Percentiles rank a stretch among this genome's conserved stretches.
These are phyloP conservation scores for Phlebopus sp. DNA, from an alignment of 1,284 basidiomycete genomes.

Conservation along the genomic window DNA sequence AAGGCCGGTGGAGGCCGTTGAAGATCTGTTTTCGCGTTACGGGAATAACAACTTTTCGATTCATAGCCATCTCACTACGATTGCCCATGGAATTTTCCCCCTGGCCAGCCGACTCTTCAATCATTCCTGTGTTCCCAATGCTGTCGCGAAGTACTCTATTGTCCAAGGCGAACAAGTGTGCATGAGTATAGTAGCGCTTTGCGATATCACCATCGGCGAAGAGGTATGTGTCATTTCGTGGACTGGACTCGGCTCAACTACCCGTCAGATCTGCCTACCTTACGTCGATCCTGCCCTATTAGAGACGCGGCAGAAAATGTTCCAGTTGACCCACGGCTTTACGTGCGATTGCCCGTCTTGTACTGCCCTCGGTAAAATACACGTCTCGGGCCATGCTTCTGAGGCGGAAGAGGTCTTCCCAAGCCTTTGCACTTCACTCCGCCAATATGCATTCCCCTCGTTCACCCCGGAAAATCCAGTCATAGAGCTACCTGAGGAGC, in stretches of 20 bases:
- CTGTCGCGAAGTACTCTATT: constrained; percentile 58
- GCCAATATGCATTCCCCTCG: constrained; percentile 36
- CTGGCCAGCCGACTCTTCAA: constrained; percentile 72
- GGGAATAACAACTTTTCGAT: constrained; percentile 76
- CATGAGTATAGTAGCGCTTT: constrained; percentile 64
- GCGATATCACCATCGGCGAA: constrained; percentile 52
- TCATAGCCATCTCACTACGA: constrained; percentile 62
- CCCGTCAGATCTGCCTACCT: constrained; percentile 58
- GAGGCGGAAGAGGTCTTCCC: constrained; percentile 15
- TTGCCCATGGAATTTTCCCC: constrained; percentile 72
- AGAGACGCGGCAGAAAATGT: constrained; percentile 55
- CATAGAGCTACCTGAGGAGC: constrained; percentile 19
- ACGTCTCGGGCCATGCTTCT: constrained; percentile 22
- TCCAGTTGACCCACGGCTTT: constrained; percentile 65
- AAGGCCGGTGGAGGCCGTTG: constrained; percentile 34
- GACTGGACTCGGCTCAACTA: neutral
- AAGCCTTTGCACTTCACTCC: constrained; percentile 35
- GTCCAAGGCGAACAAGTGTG: constrained; percentile 34
- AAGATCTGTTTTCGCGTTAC: constrained; percentile 55
- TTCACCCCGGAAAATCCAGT: constrained; percentile 9
- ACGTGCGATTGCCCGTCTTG: constrained; percentile 60
- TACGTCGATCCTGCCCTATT: constrained; percentile 74
- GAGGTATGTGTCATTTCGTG: constrained; percentile 45
- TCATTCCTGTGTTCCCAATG: constrained; percentile 74
- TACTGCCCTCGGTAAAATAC: constrained; percentile 36